Conservation (phyloP, 805 yeast genomes). For the Candida orba region DNA sequence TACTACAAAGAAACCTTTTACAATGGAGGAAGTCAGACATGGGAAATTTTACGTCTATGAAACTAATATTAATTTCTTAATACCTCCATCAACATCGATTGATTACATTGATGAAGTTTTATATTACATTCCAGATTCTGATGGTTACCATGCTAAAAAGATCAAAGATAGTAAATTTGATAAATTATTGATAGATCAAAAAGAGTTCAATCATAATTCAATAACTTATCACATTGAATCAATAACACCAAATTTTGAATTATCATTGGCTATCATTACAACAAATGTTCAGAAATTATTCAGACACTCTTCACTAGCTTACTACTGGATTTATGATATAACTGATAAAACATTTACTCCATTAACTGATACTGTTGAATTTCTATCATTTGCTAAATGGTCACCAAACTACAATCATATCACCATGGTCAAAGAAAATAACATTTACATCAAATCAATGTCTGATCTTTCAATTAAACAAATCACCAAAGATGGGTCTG, state of each 20-base stretch:
- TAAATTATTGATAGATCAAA: constrained; percentile 1
- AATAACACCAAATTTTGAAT: constrained; percentile 18
- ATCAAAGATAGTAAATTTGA: constrained; percentile 8
- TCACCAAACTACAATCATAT: constrained; percentile 63
- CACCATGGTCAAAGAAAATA: constrained; percentile 59
- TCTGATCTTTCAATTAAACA: constrained; percentile 27
- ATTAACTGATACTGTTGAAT: constrained; percentile 22
- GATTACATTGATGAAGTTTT: constrained; percentile 19
- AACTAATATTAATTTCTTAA: constrained; percentile 10
- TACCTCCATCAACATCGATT: constrained; percentile 6
- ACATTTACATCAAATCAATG: constrained; percentile 48
- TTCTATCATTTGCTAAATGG: constrained; percentile 48
- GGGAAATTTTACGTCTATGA: constrained; percentile 14
- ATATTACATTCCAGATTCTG: constrained; percentile 6
- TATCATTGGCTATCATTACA: constrained; percentile 35
- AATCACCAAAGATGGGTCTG: constrained; percentile 61
- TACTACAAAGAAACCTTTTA: constrained; percentile 6
- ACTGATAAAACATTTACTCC: constrained; percentile 16
- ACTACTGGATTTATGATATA: constrained; percentile 36
- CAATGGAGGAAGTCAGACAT: constrained; percentile 16
- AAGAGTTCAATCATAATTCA: constrained; percentile 8
- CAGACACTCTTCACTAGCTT: constrained; percentile 41
- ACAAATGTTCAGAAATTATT: constrained; percentile 49
- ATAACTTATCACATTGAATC: constrained; percentile 6
- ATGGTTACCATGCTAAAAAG: constrained; percentile 12